Conservation (phyloP, 2,329 filamentous ascomycete species). For the Penicillium capsulatum region DNA sequence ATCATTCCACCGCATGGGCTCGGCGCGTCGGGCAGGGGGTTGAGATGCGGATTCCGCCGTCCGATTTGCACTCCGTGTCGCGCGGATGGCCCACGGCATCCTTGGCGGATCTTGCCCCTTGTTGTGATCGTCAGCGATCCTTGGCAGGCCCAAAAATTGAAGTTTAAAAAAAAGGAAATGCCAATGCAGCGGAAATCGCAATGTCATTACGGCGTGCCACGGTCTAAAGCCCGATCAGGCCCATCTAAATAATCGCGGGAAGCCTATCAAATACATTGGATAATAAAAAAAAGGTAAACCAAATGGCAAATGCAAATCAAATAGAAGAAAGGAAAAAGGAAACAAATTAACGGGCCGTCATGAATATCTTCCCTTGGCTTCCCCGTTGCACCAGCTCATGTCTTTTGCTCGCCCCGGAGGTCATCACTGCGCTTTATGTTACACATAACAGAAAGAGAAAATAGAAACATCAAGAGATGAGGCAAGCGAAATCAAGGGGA, state of each 20-base stretch:
- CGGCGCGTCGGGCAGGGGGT: no score
- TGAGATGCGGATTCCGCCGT: no score
- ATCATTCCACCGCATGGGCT: no score
- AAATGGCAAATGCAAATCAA: neutral
- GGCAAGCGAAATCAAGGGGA: slow-evolving; percentile 8
- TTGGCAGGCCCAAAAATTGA: no score
- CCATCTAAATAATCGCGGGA: slow-evolving; percentile 1
- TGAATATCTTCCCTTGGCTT: slow-evolving; percentile 11
- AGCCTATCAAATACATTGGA: slow-evolving; percentile 25
- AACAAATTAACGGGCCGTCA: slow-evolving; percentile 22
- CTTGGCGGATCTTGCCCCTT: no score
- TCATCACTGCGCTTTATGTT: slow-evolving; percentile 33
- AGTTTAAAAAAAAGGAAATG: slow-evolving; percentile 3
- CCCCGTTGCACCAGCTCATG: slow-evolving; percentile 14
- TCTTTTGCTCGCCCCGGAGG: slow-evolving; percentile 25
- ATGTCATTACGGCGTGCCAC: no score
- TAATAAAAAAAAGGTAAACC: slow-evolving; percentile 10
- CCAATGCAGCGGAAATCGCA: neutral
- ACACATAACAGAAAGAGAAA: slow-evolving; percentile 28
- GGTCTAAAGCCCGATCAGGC: no score
- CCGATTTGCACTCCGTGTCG: no score
- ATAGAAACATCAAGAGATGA: slow-evolving; percentile 8
- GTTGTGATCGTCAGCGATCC: no score
- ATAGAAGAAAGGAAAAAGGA: slow-evolving; percentile 13
- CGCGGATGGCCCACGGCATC: no score